Base-by-base conservation (phyloP, 2,329 filamentous ascomycete species). In the Salinomyces thailandicus region DNA sequence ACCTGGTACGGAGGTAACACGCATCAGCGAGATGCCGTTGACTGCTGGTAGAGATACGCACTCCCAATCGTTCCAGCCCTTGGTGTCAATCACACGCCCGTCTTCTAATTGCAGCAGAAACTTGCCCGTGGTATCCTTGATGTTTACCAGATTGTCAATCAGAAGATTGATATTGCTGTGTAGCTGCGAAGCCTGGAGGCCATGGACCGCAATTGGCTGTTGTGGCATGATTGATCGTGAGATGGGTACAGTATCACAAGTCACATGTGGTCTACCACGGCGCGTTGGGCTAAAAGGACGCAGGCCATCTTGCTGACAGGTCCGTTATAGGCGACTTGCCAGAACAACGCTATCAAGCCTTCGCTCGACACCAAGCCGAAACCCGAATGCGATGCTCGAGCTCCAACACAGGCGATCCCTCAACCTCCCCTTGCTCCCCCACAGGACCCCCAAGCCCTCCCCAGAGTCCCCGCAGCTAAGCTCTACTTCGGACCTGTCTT, bases 31-130 rank as follows among this genome's bases (percentile, higher is more conserved):
- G 22, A 26, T 26, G 15, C 15, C 15, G 9, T 16, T 15, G 15
- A 9, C 28, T 30, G 15, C 15, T n/a, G 22, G 22, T 26, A 7
- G 7, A 86, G 9, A 13, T 12, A 30, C 28, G 8, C 4, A 30
- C 15, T 30, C 28, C 28, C 28, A 26, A n/a, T 26, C 22, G n/a
- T 26, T 26, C 22, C 22, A 26, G 14, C 27, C 81, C 60, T 89
- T 89, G 39, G 83, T 86, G 59, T 87, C 82, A 53, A 89, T 86
- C 33, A 86, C 67, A 22, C 79, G 73, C 39, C 82, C 82, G 50
- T 87, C 81, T 2, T 71, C 67, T 22, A 89, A 69, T 14, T 68
- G 75, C 41, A 86, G 64, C 16, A 87, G 67, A 57, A 85, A 87
- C 52, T 82, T 70, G 33, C 82, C 82, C 0, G 79, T 82, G 26